Base-by-base conservation (phyloP, 441 rosid species). In the Flueggea neowawraea region DNA sequence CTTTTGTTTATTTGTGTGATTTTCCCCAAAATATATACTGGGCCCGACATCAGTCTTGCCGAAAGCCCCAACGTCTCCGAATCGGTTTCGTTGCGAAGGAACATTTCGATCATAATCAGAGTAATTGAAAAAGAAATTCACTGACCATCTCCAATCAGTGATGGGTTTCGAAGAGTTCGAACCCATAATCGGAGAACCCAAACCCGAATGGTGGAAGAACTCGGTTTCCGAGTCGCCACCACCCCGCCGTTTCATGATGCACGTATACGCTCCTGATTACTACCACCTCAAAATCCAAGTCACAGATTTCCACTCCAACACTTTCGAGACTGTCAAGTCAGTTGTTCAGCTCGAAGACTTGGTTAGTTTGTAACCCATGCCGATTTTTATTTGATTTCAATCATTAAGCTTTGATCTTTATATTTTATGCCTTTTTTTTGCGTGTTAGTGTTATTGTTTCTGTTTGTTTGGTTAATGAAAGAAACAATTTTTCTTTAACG, bases 301-400 rank as follows among this genome's bases (percentile, higher is more conserved):
- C 31, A 81, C 98, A 6, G 95, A 94, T 80, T 90, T 79, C 62
- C 77, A 73, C 54, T 70, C 78, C 61, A 65, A 60, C 17, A 71
- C 85, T 52, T 94, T 92, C 86, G 86, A 83, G 73, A 76, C 85
- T 12, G 69, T 79, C 59, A 85, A 85, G 66, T 85, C 95, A 33
- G 60, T 81, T 66, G 63, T 58, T 66, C 84, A 94, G 84, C 91
- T 94, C 6, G 93, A 90, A 55, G 96, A 84, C 79, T 69, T 87
- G 95, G 96, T 86, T 49, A 45, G 53, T 36, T 36, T 36, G 45
- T 57, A 7, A 13, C 43, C 39, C 28, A 22, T 22, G 28, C 2
- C 28, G 28, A 47, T 47, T 12, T 15, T 10, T 31, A 2, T 51
- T 63, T 28, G 5, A 48, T 2, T 47, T 48, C 41, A 11, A 4